Base-by-base conservation (phyloP, 495 filamentous ascomycete species). In the Neurospora tetrasperma region DNA sequence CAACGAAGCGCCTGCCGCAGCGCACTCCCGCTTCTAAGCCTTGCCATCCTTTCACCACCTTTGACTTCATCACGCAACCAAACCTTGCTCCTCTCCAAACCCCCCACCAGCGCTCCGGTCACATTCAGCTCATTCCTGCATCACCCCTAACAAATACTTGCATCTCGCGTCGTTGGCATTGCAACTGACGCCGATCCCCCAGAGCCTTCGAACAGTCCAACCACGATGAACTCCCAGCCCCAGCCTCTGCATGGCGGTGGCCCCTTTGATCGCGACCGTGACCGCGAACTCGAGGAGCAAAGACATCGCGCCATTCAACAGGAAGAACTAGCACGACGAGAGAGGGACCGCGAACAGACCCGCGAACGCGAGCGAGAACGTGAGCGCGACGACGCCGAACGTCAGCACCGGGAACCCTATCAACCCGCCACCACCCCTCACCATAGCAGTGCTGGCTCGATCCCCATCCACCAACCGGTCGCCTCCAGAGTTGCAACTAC, bases 381-480 rank as follows among this genome's bases (percentile, higher is more conserved):
- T 41, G 82, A 84, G 18, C 88, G 90, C 74, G 91, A 94, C 76
- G 88, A 89, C 68, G 87, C 88, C 71, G 90, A 94, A 79, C 89
- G 89, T 72, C 89, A 91, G 72, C 84, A 88, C 46, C 85, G 89
- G 74, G 89, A 92, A 48, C 88, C 90, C 43, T 87, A 88, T 71
- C 86, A 84, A 69, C 80, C 82, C 38, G 83, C 83, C 54, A 14
- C 54, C 46, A 83, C 86, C 62, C 89, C 92, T 16, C 92, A 94
- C 74, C 93, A 96, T 79, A 94, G 91, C 80, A 93, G 92, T 75
- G 89, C 92, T 14, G 92, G 90, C 42, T 91, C 93, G 0, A 90
- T 97, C 69, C 92, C 92, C 39, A 88, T 97, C 76, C 94, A 97
- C 79, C 94, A 97, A 78, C 94, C 94, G 3, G 92, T 97, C 69